Conservation (phyloP, 495 filamentous ascomycete genomes). For the Jackrogersella minutella region DNA sequence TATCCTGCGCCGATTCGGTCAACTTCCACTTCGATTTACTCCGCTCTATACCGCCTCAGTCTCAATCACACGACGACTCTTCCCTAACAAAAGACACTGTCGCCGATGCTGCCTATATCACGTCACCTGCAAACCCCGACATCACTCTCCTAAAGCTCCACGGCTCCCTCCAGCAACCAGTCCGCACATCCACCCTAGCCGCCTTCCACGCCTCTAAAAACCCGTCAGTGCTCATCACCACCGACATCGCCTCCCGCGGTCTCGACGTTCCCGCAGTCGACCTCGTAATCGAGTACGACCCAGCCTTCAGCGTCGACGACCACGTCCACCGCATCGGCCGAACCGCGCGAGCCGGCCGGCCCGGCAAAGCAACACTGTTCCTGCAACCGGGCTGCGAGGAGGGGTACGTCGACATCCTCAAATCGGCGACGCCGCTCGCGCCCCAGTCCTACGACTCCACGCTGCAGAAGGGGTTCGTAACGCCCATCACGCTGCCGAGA, state of each 20-base stretch:
- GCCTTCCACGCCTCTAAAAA: constrained; percentile 73
- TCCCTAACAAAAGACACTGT: constrained; percentile 53
- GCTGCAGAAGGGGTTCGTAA: constrained; percentile 62
- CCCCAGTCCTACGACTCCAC: constrained; percentile 57
- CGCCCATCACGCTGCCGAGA: constrained; percentile 50
- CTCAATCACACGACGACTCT: constrained; percentile 34
- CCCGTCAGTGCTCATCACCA: constrained; percentile 85
- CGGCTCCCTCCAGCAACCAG: constrained; percentile 87
- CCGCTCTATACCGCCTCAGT: constrained; percentile 54
- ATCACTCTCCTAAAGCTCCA: constrained; percentile 87
- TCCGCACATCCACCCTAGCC: constrained; percentile 82
- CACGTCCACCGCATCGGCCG: constrained; percentile 94
- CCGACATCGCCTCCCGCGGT: constrained; percentile 93
- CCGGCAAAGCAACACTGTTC: constrained; percentile 89
- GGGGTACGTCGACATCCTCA: constrained; percentile 80
- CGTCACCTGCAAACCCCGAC: constrained; percentile 56
- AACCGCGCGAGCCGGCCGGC: constrained; percentile 88
- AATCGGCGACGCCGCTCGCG: constrained; percentile 48
- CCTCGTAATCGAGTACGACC: constrained; percentile 92
- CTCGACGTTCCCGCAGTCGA: constrained; percentile 95
- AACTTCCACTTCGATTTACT: constrained; percentile 97
- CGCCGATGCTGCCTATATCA: constrained; percentile 55
- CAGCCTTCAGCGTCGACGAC: constrained; percentile 87
- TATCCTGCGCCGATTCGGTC: constrained; percentile 95
- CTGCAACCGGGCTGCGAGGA: constrained; percentile 91